Evolutionary conservation across 345 rosid genomes (phyloP).

Genomic region (Rhodomyrtus tomentosa): DNA sequence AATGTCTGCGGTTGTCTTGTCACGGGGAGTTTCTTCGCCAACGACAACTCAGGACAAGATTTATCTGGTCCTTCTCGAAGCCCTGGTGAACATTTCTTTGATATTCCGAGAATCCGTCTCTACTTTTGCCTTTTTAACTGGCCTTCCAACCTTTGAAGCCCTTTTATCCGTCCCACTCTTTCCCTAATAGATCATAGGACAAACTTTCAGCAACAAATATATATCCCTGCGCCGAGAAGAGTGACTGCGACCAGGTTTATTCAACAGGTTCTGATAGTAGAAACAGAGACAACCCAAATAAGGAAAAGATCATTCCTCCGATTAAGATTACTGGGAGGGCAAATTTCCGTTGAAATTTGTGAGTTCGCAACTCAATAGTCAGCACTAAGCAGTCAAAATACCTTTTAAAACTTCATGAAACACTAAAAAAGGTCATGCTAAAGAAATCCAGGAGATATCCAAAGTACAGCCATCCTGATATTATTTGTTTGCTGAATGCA

Average conservation of each 20-base stretch:
- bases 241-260: neutral
- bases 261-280: neutral
- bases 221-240: neutral
- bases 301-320: neutral
- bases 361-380: neutral
- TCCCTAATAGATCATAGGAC: conserved; percentile 13
- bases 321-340: neutral
- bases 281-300: neutral
- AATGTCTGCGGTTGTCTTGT: neutral
- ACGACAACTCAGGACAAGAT: neutral
- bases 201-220: neutral
- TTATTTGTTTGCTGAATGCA: neutral
- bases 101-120: conserved; percentile 77
- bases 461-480: neutral
- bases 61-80: conserved; percentile 38
- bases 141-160: conserved; percentile 31
- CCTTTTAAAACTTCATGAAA: neutral
- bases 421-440: neutral
- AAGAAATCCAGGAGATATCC: neutral
- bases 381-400: neutral
- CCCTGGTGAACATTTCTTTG: conserved; percentile 80
- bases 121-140: conserved; percentile 46
- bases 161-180: conserved; percentile 28
- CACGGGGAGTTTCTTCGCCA: neutral
- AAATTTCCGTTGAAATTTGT: neutral